Base-by-base conservation (phyloP, 495 filamentous ascomycete species). In the Penicillium canariense region DNA sequence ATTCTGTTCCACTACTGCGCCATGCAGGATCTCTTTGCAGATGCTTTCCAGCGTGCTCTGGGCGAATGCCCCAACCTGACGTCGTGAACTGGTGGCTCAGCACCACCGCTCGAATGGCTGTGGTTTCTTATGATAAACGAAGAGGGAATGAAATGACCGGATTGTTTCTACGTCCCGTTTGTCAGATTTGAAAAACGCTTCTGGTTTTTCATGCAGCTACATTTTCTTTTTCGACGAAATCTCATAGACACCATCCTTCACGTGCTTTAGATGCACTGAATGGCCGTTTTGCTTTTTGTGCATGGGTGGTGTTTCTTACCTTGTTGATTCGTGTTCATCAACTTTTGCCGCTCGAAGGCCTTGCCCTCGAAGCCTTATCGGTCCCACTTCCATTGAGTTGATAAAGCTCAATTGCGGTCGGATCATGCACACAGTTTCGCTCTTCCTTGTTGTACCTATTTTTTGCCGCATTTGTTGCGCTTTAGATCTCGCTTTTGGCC, bases 1-100 rank as follows among this genome's bases (percentile, higher is more conserved):
- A 99, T 99, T 43, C 70, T 97, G 5, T 97, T 93, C 67, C 94
- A 99, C 73, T 99, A 97, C 68, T 76, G 79, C 22, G 94, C 94
- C 22, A 97, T 99, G 94, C 89, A 96, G 64, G 83, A 90, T 42
- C 91, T 99, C 63, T 99, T 99, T 61, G 75, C 87, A 0, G 77
- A 78, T 36, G 94, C 94, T n/a, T 96, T 96, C 72, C 65, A 73
- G 54, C 77, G 90, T 42, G 90, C 87, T 27, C 55, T 73, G 54
- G 75, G 74, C 26, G 76, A 81, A 58, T 86, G 84, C 54, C 78
- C 80, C 7, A 70, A 69, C 43, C 39, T 75, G 56, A 55, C 60
- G 2, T 36, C 58, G 1, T 69, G 54, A 67, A 40, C 12, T 22
- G 28, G 35, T 36, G 4, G 40, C 17, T 35, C 42, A 50, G 55